Evolutionary conservation across 352 stramenopile species (phyloP).

Genomic region (Globisporangium spinosum): DNA sequence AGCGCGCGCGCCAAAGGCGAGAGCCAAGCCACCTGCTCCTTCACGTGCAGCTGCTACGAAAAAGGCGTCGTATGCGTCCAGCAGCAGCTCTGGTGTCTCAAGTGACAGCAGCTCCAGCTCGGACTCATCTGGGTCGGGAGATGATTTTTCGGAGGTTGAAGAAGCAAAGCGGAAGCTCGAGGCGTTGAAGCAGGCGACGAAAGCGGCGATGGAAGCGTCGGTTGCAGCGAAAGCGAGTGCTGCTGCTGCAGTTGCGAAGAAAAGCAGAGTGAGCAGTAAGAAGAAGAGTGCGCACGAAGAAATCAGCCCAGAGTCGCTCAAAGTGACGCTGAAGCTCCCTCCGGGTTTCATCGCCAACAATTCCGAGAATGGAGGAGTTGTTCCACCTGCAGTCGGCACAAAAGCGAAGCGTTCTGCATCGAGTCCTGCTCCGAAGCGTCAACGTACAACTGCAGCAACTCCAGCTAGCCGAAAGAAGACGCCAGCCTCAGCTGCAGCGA

Average conservation of each 20-base stretch:
- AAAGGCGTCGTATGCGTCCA: conserved; percentile 30
- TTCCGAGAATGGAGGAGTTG: conserved; percentile 6
- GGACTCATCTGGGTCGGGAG: conserved; percentile 34
- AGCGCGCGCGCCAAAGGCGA: conserved; percentile 16
- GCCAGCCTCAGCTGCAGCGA: conserved; percentile 11
- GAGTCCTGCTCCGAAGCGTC: conserved; percentile 32
- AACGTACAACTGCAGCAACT: conserved; percentile 21
- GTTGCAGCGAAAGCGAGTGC: conserved; percentile 19
- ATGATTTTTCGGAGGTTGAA: conserved; percentile 35
- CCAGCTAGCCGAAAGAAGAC: conserved; percentile 13
- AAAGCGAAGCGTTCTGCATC: conserved; percentile 47
- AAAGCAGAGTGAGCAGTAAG: conserved; percentile 17
- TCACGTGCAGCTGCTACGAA: conserved; percentile 29
- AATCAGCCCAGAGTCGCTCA: conserved; percentile 36
- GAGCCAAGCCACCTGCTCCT: conserved; percentile 27
- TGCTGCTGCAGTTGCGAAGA: conserved; percentile 20
- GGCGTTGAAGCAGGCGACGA: conserved; percentile 21
- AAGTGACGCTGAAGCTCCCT: conserved; percentile 57
- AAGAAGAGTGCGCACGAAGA: conserved; percentile 12
- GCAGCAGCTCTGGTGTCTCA: conserved; percentile 38
- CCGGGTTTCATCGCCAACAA: conserved; percentile 43
- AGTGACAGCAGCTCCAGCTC: conserved; percentile 56
- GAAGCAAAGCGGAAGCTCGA: conserved; percentile 17
- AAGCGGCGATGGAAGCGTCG: conserved; percentile 24
- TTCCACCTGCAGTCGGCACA: conserved; percentile 15